Conservation (phyloP, 2,329 filamentous ascomycete genomes). For the Chaetomium olivaceum region DNA sequence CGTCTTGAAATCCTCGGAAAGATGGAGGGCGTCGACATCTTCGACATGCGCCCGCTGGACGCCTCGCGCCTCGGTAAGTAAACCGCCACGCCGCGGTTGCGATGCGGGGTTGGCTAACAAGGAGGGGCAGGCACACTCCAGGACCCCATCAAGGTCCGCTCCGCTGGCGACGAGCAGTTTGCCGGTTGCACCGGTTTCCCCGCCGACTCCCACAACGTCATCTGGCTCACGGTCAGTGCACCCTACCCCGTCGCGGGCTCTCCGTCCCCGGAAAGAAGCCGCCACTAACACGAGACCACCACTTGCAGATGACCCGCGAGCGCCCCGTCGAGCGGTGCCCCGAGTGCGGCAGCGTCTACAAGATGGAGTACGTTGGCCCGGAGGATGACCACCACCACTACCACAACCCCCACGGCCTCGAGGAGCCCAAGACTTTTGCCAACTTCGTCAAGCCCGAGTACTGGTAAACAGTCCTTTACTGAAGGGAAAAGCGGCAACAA, state of each 20-base stretch:
- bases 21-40: conserved; percentile 97
- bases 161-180: conserved; percentile 94
- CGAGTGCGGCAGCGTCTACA: conserved; percentile 95
- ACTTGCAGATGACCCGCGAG: conserved; percentile 71
- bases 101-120: conserved; percentile 29
- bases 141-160: conserved; percentile 86
- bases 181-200: conserved; percentile 93
- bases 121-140: conserved; percentile 72
- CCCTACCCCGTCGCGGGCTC: conserved; percentile 9
- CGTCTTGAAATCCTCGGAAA: conserved; percentile 98
- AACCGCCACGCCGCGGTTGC: background rate
- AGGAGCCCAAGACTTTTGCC: conserved; percentile 94
- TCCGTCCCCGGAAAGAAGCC: conserved; percentile 1
- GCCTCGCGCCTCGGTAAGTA: conserved; percentile 77
- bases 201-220: conserved; percentile 84
- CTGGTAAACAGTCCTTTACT: conserved; percentile 57
- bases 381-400: conserved; percentile 60
- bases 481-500: background rate
- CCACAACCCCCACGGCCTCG: conserved; percentile 62
- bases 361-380: conserved; percentile 95
- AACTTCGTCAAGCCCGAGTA: conserved; percentile 96
- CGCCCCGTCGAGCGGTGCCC: conserved; percentile 93
- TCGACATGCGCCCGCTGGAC: conserved; percentile 97
- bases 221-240: conserved; percentile 81
- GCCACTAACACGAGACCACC: background rate